These are phyloP conservation scores for Leptomonas pyrrhocoris DNA, from an alignment of 208 protist genomes.

Conservation along the genomic window DNA sequence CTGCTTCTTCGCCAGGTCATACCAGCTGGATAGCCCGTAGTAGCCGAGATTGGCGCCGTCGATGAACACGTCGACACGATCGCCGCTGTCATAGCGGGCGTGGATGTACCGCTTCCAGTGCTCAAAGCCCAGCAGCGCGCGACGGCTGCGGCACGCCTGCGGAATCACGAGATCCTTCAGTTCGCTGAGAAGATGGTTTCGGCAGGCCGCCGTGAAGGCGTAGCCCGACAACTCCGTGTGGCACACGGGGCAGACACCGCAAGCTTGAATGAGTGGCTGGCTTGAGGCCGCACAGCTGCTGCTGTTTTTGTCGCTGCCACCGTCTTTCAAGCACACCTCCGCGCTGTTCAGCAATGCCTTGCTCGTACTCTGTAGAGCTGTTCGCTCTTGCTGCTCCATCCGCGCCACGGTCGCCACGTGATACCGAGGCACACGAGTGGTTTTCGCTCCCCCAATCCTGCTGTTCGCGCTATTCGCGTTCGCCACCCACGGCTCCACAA, in stretches of 20 bases:
- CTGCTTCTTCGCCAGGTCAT: conserved; percentile 57
- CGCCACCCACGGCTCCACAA: conserved; percentile 55
- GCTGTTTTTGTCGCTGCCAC: background rate
- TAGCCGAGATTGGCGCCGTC: conserved; percentile 88
- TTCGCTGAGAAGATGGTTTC: conserved; percentile 43
- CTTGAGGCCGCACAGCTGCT: background rate
- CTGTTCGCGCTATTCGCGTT: background rate
- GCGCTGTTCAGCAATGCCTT: too few species aligned
- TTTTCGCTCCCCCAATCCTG: background rate
- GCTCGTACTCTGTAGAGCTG: background rate
- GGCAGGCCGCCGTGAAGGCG: conserved; percentile 55
- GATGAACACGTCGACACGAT: conserved; percentile 63
- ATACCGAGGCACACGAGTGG: background rate
- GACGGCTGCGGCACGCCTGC: conserved; percentile 34
- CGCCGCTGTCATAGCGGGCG: conserved; percentile 21
- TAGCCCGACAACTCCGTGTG: conserved; percentile 34
- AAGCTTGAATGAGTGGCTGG: background rate
- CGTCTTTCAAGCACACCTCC: background rate
- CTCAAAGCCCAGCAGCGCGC: conserved; percentile 51
- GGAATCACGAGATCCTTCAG: conserved; percentile 42
- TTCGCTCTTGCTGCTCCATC: background rate
- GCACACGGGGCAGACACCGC: conserved; percentile 33
- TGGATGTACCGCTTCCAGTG: conserved; percentile 58
- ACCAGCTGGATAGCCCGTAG: conserved; percentile 86
- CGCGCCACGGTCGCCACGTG: background rate